Evolutionary conservation across 2,329 filamentous ascomycete species (phyloP), one percentile per base, ranked within the genome.

Genomic region (Pseudogymnoascus sp.): DNA sequence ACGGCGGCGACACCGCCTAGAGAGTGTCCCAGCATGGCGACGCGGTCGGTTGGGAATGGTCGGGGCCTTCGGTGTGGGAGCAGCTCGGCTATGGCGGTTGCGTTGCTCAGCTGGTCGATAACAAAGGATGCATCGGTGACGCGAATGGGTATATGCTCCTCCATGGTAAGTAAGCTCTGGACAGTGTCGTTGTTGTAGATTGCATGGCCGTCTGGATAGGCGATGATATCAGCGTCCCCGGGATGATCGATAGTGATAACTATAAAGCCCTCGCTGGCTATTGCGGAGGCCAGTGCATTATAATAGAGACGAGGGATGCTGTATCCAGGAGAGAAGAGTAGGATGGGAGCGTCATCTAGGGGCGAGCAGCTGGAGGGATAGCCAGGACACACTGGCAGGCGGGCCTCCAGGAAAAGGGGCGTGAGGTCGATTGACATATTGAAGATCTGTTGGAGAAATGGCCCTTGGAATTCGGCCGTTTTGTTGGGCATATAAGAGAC

Each of bases 161-260:
- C 4, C 42, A 52, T 52, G 6, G 25, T 31, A 55, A 63, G 36
- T 31, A 63, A 29, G 65, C 64, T 8, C 64, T 52, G 42, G 9
- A 8, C 15, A 5, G 42, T 52, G 42, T 52, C 42, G 13, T 52
- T 52, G 25, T 66, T 58, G 36, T 65, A 72, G 31, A 71, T 67
- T 5, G 72, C 63, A 4, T 67, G 68, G 6, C 71, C 75, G 59
- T 76, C 68, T 4, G 73, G 73, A 58, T 74, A 77, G 45, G 74
- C 69, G 12, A 79, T 71, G 13, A 76, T 70, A 31, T 71, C 66
- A 1, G 74, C 72, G 58, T 78, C 76, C 52, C 76, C 71, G 0
- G 77, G 74, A 61, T 79, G 77, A 64, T 79, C 77, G 60, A 80
- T 69, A 4, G 75, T 67, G 1, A 77, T 67, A 5, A 79, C 74